Conservation (phyloP, 140 eudicot species). For the Cichorium intybus region DNA sequence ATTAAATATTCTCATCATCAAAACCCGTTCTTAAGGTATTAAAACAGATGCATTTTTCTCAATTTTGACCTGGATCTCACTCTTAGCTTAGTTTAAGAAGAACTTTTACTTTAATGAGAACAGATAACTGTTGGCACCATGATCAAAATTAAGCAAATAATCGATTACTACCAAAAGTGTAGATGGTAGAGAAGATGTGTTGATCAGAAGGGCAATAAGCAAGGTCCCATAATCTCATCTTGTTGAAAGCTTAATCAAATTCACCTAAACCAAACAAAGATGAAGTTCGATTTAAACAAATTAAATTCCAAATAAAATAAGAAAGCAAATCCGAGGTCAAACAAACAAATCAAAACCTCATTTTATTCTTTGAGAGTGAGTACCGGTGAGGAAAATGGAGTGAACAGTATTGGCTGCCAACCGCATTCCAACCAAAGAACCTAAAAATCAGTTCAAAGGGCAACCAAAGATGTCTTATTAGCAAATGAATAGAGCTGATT, state of each 20-base stretch:
- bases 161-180: too few relatives aligned
- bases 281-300: not conserved
- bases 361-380: conserved; percentile 96
- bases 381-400: conserved; percentile 83
- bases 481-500: not conserved
- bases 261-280: conserved; percentile 48
- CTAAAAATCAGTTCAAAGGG: conserved; percentile 25
- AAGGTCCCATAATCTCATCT: conserved; percentile 95
- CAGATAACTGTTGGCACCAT: too few relatives aligned
- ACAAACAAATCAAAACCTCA: conserved; percentile 44
- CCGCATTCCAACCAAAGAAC: conserved; percentile 59
- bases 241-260: conserved; percentile 73
- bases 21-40: too few relatives aligned
- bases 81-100: too few relatives aligned
- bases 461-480: too few relatives aligned
- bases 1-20: too few relatives aligned
- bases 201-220: conserved; percentile 94
- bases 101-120: too few relatives aligned
- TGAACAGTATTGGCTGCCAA: conserved; percentile 69
- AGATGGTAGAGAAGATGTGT: too few relatives aligned
- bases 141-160: too few relatives aligned
- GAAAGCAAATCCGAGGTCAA: conserved; percentile 10
- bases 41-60: too few relatives aligned
- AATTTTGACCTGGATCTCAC: too few relatives aligned
- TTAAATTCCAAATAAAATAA: too few relatives aligned